Evolutionary conservation across 2,329 filamentous ascomycete genomes (phyloP).

Genomic region (Akanthomyces lecanii): DNA sequence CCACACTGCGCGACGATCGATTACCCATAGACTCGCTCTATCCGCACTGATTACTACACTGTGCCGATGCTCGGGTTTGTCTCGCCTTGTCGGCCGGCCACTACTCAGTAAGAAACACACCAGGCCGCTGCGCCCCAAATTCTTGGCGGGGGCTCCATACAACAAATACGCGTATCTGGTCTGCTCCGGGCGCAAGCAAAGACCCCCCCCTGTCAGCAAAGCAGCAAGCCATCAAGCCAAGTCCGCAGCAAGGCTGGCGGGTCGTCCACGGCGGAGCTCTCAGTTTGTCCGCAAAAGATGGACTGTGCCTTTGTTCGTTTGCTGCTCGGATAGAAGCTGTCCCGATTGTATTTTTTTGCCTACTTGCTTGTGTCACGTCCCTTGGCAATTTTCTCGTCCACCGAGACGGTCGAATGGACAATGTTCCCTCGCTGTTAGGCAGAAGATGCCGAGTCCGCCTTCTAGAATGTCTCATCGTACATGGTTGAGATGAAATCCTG

Average conservation of each 20-base stretch:
- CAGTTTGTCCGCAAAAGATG: slow-evolving; percentile 3
- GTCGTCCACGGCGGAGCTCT: background rate
- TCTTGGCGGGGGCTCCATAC: background rate
- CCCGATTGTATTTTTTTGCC: background rate
- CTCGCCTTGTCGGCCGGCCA: background rate
- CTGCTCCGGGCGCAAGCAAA: no score
- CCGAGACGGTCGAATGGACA: no score
- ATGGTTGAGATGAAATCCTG: background rate
- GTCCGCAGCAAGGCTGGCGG: background rate
- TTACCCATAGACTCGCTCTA: background rate
- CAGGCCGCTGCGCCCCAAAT: background rate
- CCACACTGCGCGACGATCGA: background rate
- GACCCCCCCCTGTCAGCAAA: background rate
- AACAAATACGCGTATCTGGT: slow-evolving; percentile 5
- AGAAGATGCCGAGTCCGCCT: background rate
- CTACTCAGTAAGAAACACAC: background rate
- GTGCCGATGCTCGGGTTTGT: no score
- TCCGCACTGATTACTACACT: no score
- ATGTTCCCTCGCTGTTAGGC: no score
- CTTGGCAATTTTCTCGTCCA: no score
- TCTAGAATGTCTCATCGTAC: slow-evolving; percentile 8
- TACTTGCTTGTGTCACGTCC: no score
- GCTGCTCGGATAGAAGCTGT: background rate
- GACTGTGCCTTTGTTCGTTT: background rate
- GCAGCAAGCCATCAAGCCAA: no score